phyloP scores from a whole-genome alignment of 768 basidiomycete species.

The Suillus hirtellus region DNA sequence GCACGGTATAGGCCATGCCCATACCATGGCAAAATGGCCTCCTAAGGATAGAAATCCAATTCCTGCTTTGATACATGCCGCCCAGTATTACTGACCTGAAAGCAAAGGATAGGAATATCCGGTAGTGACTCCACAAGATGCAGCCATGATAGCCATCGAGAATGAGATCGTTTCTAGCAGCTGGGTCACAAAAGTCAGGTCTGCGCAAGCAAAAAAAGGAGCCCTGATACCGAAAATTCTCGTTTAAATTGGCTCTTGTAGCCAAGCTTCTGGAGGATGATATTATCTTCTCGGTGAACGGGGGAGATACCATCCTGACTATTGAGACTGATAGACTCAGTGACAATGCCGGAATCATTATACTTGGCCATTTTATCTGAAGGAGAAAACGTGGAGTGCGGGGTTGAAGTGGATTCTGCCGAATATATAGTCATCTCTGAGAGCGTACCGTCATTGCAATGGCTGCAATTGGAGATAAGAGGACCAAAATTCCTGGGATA shows the following conservation, averaged over 20 bases:
- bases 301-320: conserved; percentile 9
- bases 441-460: background rate
- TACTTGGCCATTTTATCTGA: conserved; percentile 11
- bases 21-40: conserved; percentile 26
- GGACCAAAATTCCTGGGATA: background rate
- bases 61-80: background rate
- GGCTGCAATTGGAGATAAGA: background rate
- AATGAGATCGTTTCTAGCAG: conserved; percentile 27
- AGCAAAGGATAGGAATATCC: conserved; percentile 22
- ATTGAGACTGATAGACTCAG: conserved; percentile 11
- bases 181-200: conserved; percentile 10
- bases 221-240: conserved; percentile 22
- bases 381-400: background rate
- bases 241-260: conserved; percentile 29
- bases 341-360: conserved; percentile 5
- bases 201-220: background rate
- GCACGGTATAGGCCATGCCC: conserved; percentile 26
- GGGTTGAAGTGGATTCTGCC: background rate
- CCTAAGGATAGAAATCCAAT: conserved; percentile 9
- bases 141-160: conserved; percentile 25
- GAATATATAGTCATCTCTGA: background rate
- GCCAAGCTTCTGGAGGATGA: conserved; percentile 23
- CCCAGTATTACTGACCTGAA: conserved; percentile 14
- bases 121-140: conserved; percentile 23
- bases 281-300: conserved; percentile 20